Percentiles rank a stretch among this genome's conserved stretches.
phyloP scores from a whole-genome alignment of 83 land plant species.

The Thuja plicata region DNA sequence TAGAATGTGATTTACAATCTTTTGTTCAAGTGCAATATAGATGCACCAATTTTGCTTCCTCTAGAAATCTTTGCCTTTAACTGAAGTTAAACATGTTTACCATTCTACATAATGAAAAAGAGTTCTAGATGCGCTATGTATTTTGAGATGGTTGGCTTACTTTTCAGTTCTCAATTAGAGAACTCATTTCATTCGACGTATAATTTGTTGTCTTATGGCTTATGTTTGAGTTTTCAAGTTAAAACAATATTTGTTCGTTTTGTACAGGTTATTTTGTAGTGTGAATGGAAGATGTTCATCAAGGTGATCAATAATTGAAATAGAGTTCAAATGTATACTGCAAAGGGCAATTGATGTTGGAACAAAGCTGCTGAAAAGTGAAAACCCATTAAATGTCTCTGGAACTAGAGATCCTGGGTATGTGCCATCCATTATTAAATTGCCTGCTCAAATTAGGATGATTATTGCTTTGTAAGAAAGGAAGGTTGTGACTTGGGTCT shows the following conservation, averaged over 20 bases:
- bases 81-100: neutral
- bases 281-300: neutral
- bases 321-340: neutral
- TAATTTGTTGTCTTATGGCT: neutral
- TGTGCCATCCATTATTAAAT: neutral
- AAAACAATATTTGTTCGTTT: neutral
- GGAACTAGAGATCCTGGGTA: neutral
- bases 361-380: neutral
- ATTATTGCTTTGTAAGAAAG: conserved; percentile 1
- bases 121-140: neutral
- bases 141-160: neutral
- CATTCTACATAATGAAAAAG: neutral
- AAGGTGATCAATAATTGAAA: conserved; percentile 1
- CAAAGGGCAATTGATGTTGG: neutral
- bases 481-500: neutral
- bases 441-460: neutral
- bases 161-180: neutral
- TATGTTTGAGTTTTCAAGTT: neutral
- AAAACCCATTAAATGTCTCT: neutral
- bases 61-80: neutral
- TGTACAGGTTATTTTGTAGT: neutral
- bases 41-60: neutral
- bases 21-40: too few relatives aligned
- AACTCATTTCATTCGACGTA: neutral
- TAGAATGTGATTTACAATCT: too few relatives aligned